Conservation (phyloP, 2,329 filamentous ascomycete species). For the Trichoderma sp. region DNA sequence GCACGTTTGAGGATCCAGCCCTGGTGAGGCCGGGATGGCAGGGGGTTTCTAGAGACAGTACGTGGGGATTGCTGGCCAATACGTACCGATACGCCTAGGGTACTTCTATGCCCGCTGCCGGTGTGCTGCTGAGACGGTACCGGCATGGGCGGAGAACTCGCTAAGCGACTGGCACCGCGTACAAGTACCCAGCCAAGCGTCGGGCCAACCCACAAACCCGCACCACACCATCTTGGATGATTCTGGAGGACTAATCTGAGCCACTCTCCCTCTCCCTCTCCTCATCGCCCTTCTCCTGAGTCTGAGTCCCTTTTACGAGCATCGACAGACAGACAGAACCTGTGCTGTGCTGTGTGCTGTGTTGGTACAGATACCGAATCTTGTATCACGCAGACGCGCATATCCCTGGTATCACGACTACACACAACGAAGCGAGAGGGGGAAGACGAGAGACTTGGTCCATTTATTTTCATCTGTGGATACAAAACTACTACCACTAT, state of each 20-base stretch:
- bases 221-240: constrained; percentile 8
- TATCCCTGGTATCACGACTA: not conserved
- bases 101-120: not conserved
- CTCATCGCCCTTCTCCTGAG: constrained; percentile 5
- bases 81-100: not conserved
- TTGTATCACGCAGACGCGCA: not conserved
- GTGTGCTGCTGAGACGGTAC: not conserved
- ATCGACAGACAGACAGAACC: not conserved
- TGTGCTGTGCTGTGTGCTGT: not conserved
- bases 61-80: not conserved
- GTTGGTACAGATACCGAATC: not conserved
- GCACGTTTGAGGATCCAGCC: constrained; percentile 13
- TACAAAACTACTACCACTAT: not conserved
- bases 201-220: constrained; percentile 17
- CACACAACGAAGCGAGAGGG: not conserved
- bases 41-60: not conserved
- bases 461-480: not conserved
- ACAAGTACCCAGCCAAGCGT: constrained; percentile 5
- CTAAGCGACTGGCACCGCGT: not conserved
- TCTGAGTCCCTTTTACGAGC: not conserved
- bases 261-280: constrained; percentile 12
- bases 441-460: not conserved
- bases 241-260: constrained; percentile 1
- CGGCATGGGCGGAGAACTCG: constrained; percentile 2
- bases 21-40: constrained; percentile 7